Evolutionary conservation across 139 green algal genomes (phyloP), one percentile per base, ranked within the genome.

Genomic region (Dunaliella primolecta): DNA sequence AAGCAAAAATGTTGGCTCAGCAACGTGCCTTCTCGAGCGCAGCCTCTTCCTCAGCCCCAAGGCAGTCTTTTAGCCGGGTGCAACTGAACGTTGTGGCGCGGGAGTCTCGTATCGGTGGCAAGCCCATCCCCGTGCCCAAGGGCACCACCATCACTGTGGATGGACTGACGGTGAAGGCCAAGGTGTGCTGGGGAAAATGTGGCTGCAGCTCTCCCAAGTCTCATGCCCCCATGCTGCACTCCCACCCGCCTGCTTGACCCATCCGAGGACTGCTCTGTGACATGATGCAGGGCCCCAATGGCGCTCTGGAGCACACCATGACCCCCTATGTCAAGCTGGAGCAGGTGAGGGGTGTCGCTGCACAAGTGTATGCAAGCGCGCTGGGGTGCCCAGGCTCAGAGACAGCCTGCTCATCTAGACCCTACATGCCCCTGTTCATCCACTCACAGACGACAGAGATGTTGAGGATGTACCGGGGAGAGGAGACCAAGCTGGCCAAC

Each of bases 101-200:
- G 78, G 93, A 98, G 88, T 97, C 93, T 23, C 93, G 96, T 36
- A 99, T 99, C 89, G 96, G 96, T 11, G 96, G 95, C 85, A 86
- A 89, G 77, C 94, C 96, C 11, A 89, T 99, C 0, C 23, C 83
- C 0, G 84, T 99, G 21, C 96, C 96, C 0, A 93, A 93, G 25
- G 91, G 91, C 56, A 96, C 98, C 29, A 93, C 88, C 20, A 86
- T 98, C 23, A 96, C 89, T 32, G 76, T 98, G 36, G 84, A 95
- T 37, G 93, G 91, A 34, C 84, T 92, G 36, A 76, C 80, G 1
- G 30, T 98, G 15, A 91, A 88, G 29, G 93, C 97, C 3, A 99
- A 99, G 95, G 96, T 98, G 32, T 2, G 92, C n/a, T n/a, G n/a
- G n/a, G n/a, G n/a, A n/a, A n/a, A n/a, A n/a, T n/a, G n/a, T n/a